Evolutionary conservation across 495 filamentous ascomycete genomes (phyloP).

Genomic region (Neurospora sp.): DNA sequence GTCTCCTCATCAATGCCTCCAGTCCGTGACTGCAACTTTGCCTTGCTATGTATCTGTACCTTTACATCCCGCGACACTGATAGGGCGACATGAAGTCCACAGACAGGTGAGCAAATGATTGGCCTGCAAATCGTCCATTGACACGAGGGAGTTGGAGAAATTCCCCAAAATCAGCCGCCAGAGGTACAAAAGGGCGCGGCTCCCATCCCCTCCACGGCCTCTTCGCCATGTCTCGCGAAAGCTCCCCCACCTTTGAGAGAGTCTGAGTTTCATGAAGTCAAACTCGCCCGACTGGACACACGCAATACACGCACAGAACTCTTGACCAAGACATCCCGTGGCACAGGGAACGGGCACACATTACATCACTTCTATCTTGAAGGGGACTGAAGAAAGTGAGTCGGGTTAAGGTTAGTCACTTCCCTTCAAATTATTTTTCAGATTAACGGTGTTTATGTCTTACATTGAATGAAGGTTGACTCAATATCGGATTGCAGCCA

Average conservation of each 20-base stretch:
- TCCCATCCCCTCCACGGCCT: background rate
- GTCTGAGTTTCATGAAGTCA: background rate
- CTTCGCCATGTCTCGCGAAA: background rate
- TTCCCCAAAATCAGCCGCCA: background rate
- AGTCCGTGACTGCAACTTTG: background rate
- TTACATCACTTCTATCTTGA: background rate
- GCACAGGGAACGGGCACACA: background rate
- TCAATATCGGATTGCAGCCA: background rate
- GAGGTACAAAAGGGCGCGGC: background rate
- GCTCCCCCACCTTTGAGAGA: background rate
- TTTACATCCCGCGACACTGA: background rate
- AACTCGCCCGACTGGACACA: background rate
- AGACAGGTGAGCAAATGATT: background rate
- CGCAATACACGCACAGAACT: background rate
- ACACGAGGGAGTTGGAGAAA: background rate
- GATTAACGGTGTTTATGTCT: background rate
- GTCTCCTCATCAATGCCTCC: background rate
- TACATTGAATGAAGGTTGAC: background rate
- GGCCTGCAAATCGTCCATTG: background rate
- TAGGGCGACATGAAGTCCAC: background rate
- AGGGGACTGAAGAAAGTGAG: background rate
- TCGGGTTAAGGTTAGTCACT: background rate
- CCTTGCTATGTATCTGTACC: background rate
- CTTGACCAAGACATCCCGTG: background rate
- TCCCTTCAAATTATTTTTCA: background rate